Base-by-base conservation (phyloP, 2,329 filamentous ascomycete genomes). In the Leptographium galeiforme region DNA sequence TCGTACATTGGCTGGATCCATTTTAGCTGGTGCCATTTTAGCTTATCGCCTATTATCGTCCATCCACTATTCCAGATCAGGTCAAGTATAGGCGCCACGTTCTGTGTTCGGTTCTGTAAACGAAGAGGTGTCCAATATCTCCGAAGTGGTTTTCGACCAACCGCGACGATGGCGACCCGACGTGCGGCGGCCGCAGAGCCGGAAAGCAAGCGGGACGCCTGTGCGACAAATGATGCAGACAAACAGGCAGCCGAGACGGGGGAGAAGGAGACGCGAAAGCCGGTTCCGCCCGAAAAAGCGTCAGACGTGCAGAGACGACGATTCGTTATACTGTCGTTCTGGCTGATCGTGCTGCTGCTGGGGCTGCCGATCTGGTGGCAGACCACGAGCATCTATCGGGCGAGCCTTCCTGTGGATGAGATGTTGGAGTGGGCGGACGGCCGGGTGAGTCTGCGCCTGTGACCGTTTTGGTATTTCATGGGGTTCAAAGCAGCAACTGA, bases 281-380 rank as follows among this genome's bases (percentile, higher is more conserved):
- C 71, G 50, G 85, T 87, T n/a, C 88, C 90, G 40, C 84, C 88
- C 34, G 90, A 97, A 71, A 84, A 81, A 58, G 70, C 78, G 19
- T 76, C 84, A 59, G 82, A 85, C 58, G 73, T 84, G 51, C 79
- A 78, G 63, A 79, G 84, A 55, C 84, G 93, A 53, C 79, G 81
- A 48, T 74, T 75, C 57, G 85, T 97, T 50, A 82, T 98, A 57
- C 67, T 87, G 57, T 91, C 91, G 10, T 97, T 96, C 68, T 98
- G 93, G 93, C 72, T 82, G 6, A 81, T 97, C 40, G 87, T 95
- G 8, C 66, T 95, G 8, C 77, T 85, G 34, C 70, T 98, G 7
- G 93, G 93, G 3, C 67, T 98, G 59, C 93, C 93, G 54, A 84
- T 95, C 78, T 98, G 93, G 93, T 94, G 89, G 82, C 83, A 82